Base-by-base conservation (phyloP, 768 basidiomycete species). In the Cytidiella melzeri region DNA sequence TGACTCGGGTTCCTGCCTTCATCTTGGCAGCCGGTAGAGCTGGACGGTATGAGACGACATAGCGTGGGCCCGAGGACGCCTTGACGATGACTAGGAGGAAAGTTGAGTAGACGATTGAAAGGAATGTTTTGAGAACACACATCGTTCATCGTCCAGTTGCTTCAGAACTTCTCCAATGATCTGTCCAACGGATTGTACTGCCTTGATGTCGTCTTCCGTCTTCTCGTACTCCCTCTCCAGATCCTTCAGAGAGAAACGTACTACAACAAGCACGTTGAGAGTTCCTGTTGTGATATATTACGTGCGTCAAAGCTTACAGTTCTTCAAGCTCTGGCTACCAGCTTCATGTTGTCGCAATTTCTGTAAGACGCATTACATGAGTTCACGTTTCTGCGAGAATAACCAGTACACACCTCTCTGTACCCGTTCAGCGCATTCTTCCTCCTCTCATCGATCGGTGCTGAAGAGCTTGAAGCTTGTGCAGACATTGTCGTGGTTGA, bases 161-260 rank as follows among this genome's bases (percentile, higher is more conserved):
- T 97, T 97, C 83, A 98, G 86, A 49, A 99, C 92, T 70, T 99
- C 96, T 54, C 92, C 96, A 48, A 99, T 95, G 56, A 99, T 97
- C 71, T 99, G 96, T 25, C 96, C 96, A 12, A 98, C 96, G 6
- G 91, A 94, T 64, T 99, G 96, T 13, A 99, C 85, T 38, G 96
- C 96, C 70, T 97, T 98, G 69, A 99, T 95, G 61, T 99, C 95
- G 23, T 99, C 93, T 68, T 99, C 96, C 0, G 92, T 95, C 76
- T 95, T 93, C 57, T 83, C 90, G 61, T 81, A 98, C 40, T 84
- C 87, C 59, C 86, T 87, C 65, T 94, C 87, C 10, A 97, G 68
- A 50, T 90, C 84, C 63, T 92, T 92, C 57, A 99, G 71, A 10
- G 92, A 89, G 61, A 95, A 85, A 28, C 96, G 83, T 54, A 97